phyloP scores from a whole-genome alignment of 805 yeast genomes.

The Ogataea thermomethanolica region DNA sequence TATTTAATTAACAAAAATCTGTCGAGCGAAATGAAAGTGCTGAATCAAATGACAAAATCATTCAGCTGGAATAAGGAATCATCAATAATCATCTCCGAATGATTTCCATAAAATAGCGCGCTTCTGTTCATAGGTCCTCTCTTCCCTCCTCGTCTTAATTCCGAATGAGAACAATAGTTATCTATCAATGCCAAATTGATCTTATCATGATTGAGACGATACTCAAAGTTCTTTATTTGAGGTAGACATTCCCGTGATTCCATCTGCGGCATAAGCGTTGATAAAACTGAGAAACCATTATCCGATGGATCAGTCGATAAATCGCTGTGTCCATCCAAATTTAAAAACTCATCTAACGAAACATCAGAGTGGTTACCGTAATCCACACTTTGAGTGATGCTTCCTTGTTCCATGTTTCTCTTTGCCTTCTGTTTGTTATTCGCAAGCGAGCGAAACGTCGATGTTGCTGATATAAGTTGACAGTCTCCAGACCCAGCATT shows the following conservation, averaged over 20 bases:
- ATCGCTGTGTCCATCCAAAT: slow-evolving; percentile 16
- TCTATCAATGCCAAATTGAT: slow-evolving; percentile 29
- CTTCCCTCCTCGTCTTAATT: slow-evolving; percentile 4
- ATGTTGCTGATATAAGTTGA: slow-evolving; percentile 26
- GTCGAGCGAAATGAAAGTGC: background rate
- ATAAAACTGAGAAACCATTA: background rate
- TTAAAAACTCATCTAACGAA: slow-evolving; percentile 22
- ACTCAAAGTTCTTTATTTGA: slow-evolving; percentile 21
- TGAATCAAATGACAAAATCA: slow-evolving; percentile 23
- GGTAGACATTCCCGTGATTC: slow-evolving; percentile 1
- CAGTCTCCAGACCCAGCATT: slow-evolving; percentile 9
- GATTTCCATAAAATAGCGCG: slow-evolving; percentile 32
- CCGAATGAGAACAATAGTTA: slow-evolving; percentile 5
- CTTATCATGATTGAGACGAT: slow-evolving; percentile 28
- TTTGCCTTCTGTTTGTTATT: slow-evolving; percentile 9
- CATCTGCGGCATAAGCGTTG: slow-evolving; percentile 2
- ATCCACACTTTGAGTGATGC: background rate
- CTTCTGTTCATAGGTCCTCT: slow-evolving; percentile 30
- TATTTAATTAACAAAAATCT: background rate
- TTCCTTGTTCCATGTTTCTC: background rate
- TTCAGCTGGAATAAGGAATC: slow-evolving; percentile 21
- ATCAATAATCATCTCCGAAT: slow-evolving; percentile 30
- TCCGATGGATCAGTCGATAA: background rate
- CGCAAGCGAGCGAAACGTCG: slow-evolving; percentile 21
- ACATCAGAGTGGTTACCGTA: slow-evolving; percentile 6